A percentile compares a stretch with the other conserved stretches of the same genome.
Evolutionary conservation across 495 filamentous ascomycete genomes (phyloP).

Genomic region (Aeminium ludgeri): DNA sequence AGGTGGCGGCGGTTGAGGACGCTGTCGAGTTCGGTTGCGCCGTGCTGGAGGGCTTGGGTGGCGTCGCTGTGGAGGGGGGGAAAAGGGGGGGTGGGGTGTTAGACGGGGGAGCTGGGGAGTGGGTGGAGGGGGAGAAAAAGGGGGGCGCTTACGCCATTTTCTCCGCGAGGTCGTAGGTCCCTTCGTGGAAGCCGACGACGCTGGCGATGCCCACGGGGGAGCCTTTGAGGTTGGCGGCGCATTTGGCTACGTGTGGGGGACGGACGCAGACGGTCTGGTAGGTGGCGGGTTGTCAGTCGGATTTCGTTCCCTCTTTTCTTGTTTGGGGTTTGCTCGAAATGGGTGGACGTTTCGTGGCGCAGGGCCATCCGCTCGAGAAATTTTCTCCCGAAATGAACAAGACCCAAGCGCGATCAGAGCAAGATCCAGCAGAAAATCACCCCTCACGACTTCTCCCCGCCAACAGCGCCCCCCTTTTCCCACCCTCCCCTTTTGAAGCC

Average conservation of each 20-base stretch:
- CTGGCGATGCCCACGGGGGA: slow-evolving; percentile 38
- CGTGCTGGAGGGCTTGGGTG: slow-evolving; percentile 35
- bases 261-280: slow-evolving; percentile 45
- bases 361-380: no score
- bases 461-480: no score
- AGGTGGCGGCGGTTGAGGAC: slow-evolving; percentile 45
- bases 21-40: slow-evolving; percentile 51
- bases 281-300: no score
- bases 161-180: slow-evolving; percentile 34
- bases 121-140: no score
- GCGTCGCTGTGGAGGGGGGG: slow-evolving; percentile 30
- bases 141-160: slow-evolving; percentile 35
- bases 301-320: no score
- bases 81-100: neutral
- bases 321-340: no score
- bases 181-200: slow-evolving; percentile 54
- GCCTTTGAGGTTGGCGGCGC: slow-evolving; percentile 34
- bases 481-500: neutral
- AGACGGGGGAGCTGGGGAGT: no score
- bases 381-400: no score
- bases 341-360: no score
- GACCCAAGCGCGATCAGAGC: no score
- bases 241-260: slow-evolving; percentile 34
- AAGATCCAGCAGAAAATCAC: no score
- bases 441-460: no score